These are phyloP conservation scores for Chaetomium cochliodes DNA, from an alignment of 495 filamentous ascomycete species.

Conservation along the genomic window DNA sequence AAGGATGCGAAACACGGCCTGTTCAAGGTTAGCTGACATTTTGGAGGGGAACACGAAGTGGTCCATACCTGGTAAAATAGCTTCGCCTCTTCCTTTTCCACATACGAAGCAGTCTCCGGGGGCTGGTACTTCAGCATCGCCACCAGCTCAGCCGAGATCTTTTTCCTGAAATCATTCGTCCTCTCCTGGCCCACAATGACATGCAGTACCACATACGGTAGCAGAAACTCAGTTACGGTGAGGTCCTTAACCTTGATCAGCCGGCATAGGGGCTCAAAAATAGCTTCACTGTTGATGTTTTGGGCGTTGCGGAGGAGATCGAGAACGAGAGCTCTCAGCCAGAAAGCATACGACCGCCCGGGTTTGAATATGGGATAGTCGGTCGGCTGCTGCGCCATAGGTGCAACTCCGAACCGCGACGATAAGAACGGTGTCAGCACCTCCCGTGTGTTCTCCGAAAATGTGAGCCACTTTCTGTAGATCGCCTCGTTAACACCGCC, in stretches of 20 bases:
- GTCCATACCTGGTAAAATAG: slow-evolving; percentile 72
- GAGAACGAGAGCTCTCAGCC: slow-evolving; percentile 75
- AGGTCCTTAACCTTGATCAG: slow-evolving; percentile 80
- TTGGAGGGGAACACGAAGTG: neutral
- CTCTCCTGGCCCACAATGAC: slow-evolving; percentile 64
- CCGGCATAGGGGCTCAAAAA: slow-evolving; percentile 77
- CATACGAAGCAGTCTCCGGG: slow-evolving; percentile 50
- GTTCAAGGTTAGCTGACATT: slow-evolving; percentile 3
- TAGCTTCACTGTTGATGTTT: slow-evolving; percentile 63
- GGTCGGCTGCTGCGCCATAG: slow-evolving; percentile 52
- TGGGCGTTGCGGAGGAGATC: slow-evolving; percentile 75
- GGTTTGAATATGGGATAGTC: slow-evolving; percentile 75
- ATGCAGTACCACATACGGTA: slow-evolving; percentile 82
- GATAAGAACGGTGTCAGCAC: slow-evolving; percentile 81
- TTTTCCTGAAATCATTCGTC: slow-evolving; percentile 59
- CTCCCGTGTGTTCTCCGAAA: slow-evolving; percentile 72
- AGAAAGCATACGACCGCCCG: slow-evolving; percentile 65
- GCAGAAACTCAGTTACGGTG: slow-evolving; percentile 76
- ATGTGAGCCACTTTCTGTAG: slow-evolving; percentile 68
- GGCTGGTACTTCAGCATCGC: slow-evolving; percentile 64
- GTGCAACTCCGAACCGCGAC: slow-evolving; percentile 73
- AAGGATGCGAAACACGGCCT: slow-evolving; percentile 86
- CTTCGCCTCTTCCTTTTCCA: slow-evolving; percentile 66
- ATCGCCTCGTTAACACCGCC: slow-evolving; percentile 25
- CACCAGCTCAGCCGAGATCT: slow-evolving; percentile 68